phyloP scores from a whole-genome alignment of 2,329 filamentous ascomycete species.

The Xylaria polymorpha region DNA sequence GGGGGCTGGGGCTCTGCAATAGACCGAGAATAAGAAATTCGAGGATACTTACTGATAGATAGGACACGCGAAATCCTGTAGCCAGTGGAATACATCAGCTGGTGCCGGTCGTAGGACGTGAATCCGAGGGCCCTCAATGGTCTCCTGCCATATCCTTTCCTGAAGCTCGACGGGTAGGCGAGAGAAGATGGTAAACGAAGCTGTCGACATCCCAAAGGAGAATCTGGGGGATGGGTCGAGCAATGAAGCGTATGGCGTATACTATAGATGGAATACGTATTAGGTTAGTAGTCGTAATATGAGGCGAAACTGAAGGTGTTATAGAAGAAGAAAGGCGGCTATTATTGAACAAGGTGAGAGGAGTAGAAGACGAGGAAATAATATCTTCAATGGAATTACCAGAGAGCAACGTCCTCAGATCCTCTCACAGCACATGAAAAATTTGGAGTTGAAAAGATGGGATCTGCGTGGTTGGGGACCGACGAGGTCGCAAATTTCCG shows the following conservation, averaged over 20 bases:
- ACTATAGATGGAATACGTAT: background rate
- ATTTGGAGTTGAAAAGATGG: no score
- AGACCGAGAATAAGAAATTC: background rate
- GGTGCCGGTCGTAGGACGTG: conserved; percentile 14
- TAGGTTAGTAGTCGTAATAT: no score
- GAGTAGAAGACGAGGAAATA: no score
- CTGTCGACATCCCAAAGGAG: background rate
- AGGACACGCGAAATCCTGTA: conserved; percentile 10
- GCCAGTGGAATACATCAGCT: background rate
- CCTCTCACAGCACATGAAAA: no score
- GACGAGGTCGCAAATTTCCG: no score
- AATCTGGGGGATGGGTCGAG: no score
- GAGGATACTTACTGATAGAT: conserved; percentile 9
- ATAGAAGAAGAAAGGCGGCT: no score
- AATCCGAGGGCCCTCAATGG: background rate
- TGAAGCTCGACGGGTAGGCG: background rate
- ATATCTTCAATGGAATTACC: no score
- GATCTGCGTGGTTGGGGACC: no score
- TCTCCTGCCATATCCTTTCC: background rate
- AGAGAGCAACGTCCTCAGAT: no score
- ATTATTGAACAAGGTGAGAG: no score
- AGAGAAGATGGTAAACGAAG: background rate
- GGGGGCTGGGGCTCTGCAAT: background rate
- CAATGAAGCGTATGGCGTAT: background rate
- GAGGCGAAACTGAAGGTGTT: background rate